A percentile compares a stretch with the other conserved stretches of the same genome.
phyloP scores from a whole-genome alignment of 2,329 filamentous ascomycete genomes.

The Alternaria sp. region DNA sequence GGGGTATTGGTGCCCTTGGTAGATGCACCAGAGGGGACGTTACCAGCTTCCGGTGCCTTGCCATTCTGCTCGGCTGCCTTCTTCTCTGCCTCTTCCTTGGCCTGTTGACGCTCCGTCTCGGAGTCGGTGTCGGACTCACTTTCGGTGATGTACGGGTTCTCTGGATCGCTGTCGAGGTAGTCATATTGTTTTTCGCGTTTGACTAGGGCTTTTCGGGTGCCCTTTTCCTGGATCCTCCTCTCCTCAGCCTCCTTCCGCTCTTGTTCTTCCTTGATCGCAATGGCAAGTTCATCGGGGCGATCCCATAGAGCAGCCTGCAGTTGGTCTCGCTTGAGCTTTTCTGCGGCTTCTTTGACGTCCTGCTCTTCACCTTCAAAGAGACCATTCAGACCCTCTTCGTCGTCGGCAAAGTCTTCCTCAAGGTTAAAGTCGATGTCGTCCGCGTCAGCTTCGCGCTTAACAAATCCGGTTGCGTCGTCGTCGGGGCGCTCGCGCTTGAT shows the following conservation, averaged over 20 bases:
- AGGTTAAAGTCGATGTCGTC: constrained; percentile 71
- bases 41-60: constrained; percentile 55
- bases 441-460: constrained; percentile 61
- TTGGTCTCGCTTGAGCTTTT: constrained; percentile 76
- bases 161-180: constrained; percentile 81
- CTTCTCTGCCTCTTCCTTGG: constrained; percentile 60
- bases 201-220: constrained; percentile 78
- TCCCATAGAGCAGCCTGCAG: constrained; percentile 89
- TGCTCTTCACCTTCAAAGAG: constrained; percentile 55
- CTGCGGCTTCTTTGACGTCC: constrained; percentile 68
- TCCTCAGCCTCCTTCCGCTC: constrained; percentile 73
- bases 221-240: constrained; percentile 75
- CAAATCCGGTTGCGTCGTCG: constrained; percentile 49
- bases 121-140: constrained; percentile 57
- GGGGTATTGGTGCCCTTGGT: constrained; percentile 75
- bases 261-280: constrained; percentile 71
- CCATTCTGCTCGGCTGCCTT: constrained; percentile 57
- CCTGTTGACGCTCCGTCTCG: constrained; percentile 68
- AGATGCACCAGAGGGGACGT: constrained; percentile 60
- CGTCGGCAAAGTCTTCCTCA: constrained; percentile 79
- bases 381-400: constrained; percentile 68
- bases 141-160: constrained; percentile 52
- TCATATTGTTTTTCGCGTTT: constrained; percentile 87
- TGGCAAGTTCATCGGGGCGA: constrained; percentile 55
- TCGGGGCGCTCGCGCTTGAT: constrained; percentile 47